These are phyloP conservation scores for Planoprotostelium fungivorum DNA, from an alignment of 78 protist genomes.

Conservation along the genomic window DNA sequence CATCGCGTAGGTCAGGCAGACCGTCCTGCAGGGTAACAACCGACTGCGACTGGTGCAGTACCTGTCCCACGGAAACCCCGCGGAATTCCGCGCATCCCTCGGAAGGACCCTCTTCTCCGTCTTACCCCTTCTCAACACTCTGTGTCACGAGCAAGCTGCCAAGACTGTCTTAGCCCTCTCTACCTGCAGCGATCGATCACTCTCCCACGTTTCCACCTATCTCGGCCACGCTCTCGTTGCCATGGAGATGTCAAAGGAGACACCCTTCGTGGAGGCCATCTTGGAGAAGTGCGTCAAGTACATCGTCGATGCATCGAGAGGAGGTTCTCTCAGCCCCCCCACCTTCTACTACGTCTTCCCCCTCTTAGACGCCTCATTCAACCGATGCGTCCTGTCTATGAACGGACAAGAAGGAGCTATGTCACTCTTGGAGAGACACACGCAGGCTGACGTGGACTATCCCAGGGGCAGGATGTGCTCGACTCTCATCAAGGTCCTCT, in stretches of 20 bases:
- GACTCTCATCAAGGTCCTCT: conserved; percentile 35
- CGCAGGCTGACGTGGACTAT: conserved; percentile 25
- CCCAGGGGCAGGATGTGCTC: conserved; percentile 59
- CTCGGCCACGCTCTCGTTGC: neutral
- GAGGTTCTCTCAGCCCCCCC: neutral
- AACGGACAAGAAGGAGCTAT: conserved; percentile 40
- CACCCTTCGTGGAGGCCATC: neutral
- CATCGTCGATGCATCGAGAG: neutral
- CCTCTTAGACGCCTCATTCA: neutral
- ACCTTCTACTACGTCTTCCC: neutral
- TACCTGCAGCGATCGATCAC: neutral
- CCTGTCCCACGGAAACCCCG: neutral
- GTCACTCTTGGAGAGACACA: conserved; percentile 39
- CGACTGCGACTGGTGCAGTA: neutral
- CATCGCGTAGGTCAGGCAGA: neutral
- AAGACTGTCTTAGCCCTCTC: neutral
- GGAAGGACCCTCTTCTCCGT: neutral
- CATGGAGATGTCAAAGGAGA: neutral
- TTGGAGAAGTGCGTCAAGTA: neutral
- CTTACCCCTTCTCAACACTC: neutral
- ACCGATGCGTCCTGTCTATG: neutral
- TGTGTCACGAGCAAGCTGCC: neutral
- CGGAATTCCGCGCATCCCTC: neutral
- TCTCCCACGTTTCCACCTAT: neutral
- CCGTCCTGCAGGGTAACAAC: neutral